phyloP scores from a whole-genome alignment of 139 green algal species.

The Chlorokybus atmophyticus region DNA sequence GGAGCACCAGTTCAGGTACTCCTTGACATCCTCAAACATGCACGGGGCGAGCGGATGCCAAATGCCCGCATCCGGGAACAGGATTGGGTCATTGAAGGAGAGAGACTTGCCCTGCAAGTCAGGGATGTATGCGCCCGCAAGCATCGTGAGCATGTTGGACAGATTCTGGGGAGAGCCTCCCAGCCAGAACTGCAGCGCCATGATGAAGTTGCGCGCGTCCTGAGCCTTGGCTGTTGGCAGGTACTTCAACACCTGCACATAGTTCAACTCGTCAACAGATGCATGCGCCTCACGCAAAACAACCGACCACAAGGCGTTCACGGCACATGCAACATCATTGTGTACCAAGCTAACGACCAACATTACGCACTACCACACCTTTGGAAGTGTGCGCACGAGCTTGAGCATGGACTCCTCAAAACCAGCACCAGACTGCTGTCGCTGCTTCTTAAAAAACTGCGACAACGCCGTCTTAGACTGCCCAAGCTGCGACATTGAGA shows the following conservation, averaged over 20 bases:
- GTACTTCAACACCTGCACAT: constrained; percentile 95
- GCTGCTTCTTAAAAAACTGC: constrained; percentile 85
- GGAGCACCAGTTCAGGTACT: constrained; percentile 93
- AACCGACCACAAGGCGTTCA: too few relatives aligned
- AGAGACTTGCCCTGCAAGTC: constrained; percentile 64
- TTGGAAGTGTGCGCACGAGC: constrained; percentile 71
- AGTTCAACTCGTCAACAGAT: too few relatives aligned
- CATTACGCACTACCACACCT: too few relatives aligned
- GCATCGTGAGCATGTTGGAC: constrained; percentile 92
- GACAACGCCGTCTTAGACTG: constrained; percentile 84
- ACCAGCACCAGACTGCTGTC: constrained; percentile 31
- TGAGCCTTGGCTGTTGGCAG: constrained; percentile 80
- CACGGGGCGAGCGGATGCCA: constrained; percentile 76
- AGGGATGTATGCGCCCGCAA: constrained; percentile 70
- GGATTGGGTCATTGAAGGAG: constrained; percentile 57
- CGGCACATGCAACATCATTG: too few relatives aligned
- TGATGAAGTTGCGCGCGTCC: constrained; percentile 80
- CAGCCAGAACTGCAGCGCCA: constrained; percentile 98
- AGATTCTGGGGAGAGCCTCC: constrained; percentile 92
- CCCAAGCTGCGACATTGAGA: constrained; percentile 90
- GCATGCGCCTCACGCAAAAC: too few relatives aligned
- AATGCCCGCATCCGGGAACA: constrained; percentile 92
- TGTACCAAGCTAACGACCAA: too few relatives aligned
- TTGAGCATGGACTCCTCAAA: constrained; percentile 99
- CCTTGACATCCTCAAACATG: constrained; percentile 96